Conservation (phyloP, 768 basidiomycete genomes). For the Leccinum variicolor region DNA sequence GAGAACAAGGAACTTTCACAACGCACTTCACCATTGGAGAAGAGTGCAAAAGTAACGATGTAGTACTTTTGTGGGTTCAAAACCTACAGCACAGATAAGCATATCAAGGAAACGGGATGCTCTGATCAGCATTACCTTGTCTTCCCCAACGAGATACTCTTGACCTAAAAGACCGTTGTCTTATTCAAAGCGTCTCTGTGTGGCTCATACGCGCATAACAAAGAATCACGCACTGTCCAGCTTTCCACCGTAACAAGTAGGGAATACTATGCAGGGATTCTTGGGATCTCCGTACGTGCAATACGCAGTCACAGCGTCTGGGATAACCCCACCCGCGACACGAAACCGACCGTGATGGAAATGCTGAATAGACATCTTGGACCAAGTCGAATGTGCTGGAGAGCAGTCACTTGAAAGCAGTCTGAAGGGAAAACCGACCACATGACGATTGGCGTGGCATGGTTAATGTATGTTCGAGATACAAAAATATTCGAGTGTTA, state of each 20-base stretch:
- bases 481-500: neutral
- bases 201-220: neutral
- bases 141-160: slow-evolving; percentile 48
- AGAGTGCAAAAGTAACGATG: slow-evolving; percentile 54
- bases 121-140: slow-evolving; percentile 36
- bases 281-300: slow-evolving; percentile 50
- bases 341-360: slow-evolving; percentile 54
- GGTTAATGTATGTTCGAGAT: slow-evolving; percentile 1
- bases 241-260: slow-evolving; percentile 55
- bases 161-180: slow-evolving; percentile 38
- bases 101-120: neutral
- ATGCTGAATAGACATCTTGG: slow-evolving; percentile 36
- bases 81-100: slow-evolving; percentile 29
- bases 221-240: slow-evolving; percentile 42
- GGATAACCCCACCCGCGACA: slow-evolving; percentile 50
- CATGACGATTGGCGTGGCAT: neutral
- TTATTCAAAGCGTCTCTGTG: slow-evolving; percentile 1
- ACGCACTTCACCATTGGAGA: slow-evolving; percentile 57
- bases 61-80: slow-evolving; percentile 51
- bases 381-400: neutral
- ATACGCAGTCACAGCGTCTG: slow-evolving; percentile 58
- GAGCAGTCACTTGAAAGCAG: neutral
- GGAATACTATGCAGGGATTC: slow-evolving; percentile 59
- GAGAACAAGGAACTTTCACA: neutral
- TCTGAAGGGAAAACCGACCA: neutral